phyloP scores from a whole-genome alignment of 495 filamentous ascomycete genomes.

The Cercophora samala region DNA sequence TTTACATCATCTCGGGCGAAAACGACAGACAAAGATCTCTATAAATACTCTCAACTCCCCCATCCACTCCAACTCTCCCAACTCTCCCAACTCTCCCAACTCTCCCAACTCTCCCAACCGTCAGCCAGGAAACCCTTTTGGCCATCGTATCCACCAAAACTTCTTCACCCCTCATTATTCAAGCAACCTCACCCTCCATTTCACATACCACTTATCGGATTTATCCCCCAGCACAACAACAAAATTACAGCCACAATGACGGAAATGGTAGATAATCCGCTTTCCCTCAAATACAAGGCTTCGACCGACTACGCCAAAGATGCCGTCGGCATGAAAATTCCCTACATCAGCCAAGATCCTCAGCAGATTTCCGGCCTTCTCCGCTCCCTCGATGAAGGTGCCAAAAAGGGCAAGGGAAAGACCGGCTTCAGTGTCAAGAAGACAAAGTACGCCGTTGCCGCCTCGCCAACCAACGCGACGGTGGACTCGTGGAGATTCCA shows the following conservation, averaged over 20 bases:
- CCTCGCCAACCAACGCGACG: slow-evolving; percentile 51
- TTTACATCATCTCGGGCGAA: neutral
- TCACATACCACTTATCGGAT: slow-evolving; percentile 1
- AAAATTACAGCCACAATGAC: slow-evolving; percentile 23
- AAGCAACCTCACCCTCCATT: slow-evolving; percentile 8
- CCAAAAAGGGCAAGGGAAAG: slow-evolving; percentile 48
- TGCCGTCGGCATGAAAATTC: slow-evolving; percentile 35
- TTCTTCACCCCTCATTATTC: slow-evolving; percentile 14
- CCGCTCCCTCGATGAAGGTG: slow-evolving; percentile 52
- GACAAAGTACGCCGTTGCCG: slow-evolving; percentile 62
- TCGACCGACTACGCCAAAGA: slow-evolving; percentile 34
- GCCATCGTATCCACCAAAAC: slow-evolving; percentile 14
- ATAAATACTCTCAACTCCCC: neutral
- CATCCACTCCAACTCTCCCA: no score
- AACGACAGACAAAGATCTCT: neutral
- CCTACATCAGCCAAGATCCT: slow-evolving; percentile 61
- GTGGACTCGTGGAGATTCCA: slow-evolving; percentile 92
- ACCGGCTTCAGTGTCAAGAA: slow-evolving; percentile 65
- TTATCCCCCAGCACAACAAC: slow-evolving; percentile 15
- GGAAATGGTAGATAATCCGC: slow-evolving; percentile 1
- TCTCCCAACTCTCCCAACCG: neutral
- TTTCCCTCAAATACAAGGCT: slow-evolving; percentile 27
- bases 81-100: no score
- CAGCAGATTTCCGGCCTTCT: slow-evolving; percentile 60
- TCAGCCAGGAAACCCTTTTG: slow-evolving; percentile 8